These are phyloP conservation scores for Paramecium pentaurelia DNA, from an alignment of 73 alveolate genomes.

Conservation along the genomic window DNA sequence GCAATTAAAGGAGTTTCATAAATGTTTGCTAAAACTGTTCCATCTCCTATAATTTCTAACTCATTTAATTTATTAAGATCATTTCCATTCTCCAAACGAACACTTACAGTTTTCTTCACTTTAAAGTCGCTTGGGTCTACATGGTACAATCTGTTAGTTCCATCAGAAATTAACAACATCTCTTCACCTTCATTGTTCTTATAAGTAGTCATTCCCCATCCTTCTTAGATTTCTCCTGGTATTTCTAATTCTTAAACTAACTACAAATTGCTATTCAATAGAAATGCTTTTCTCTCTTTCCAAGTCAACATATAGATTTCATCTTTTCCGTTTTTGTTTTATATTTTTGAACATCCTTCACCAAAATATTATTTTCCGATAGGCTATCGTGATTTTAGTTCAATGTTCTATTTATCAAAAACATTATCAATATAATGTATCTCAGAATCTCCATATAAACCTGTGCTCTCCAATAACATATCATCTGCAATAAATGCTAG, in stretches of 20 bases:
- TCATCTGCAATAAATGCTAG: not conserved
- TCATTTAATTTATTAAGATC: not conserved
- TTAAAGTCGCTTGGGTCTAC: not conserved
- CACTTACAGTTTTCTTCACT: not conserved
- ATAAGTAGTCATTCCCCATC: conserved; percentile 36
- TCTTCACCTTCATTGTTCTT: not conserved
- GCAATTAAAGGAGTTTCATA: conserved; percentile 27
- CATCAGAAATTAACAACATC: not conserved
- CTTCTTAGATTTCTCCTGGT: conserved; percentile 7
- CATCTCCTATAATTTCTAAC: conserved; percentile 11
- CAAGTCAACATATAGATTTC: conserved; percentile 10
- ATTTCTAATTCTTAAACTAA: not conserved
- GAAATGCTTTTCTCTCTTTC: conserved; percentile 20
- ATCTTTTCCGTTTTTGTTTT: conserved; percentile 10
- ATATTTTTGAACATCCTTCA: conserved; percentile 12
- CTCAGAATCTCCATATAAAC: conserved; percentile 24
- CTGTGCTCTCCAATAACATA: conserved; percentile 2
- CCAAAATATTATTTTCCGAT: conserved; percentile 28
- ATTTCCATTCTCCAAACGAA: not conserved
- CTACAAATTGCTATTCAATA: not conserved
- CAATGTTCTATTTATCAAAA: not conserved
- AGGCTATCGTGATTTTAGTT: not conserved
- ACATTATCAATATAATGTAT: not conserved
- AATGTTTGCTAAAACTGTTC: not conserved
- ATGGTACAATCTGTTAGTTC: conserved; percentile 34